Conservation (phyloP, 2,329 filamentous ascomycete genomes). For the Nigrospora sphaerica region DNA sequence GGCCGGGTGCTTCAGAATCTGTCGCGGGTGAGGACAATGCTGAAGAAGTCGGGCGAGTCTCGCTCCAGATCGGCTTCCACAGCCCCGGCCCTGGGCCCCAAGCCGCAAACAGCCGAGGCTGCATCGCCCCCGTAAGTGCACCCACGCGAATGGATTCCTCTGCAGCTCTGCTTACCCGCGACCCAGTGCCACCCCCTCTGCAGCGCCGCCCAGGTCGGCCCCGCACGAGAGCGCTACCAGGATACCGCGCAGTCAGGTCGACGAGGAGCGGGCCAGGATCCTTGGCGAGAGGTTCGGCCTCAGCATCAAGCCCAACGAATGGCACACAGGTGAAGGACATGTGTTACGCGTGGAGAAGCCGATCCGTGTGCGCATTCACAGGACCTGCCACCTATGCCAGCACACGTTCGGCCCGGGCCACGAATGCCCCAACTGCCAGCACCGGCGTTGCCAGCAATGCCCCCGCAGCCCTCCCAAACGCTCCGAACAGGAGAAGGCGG, state of each 20-base stretch:
- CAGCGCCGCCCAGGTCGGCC: background rate
- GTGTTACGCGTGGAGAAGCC: conserved; percentile 65
- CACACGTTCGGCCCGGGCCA: conserved; percentile 66
- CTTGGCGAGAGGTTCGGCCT: conserved; percentile 48
- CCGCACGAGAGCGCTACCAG: background rate
- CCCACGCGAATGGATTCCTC: no score
- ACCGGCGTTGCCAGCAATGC: conserved; percentile 75
- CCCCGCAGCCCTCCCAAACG: conserved; percentile 65
- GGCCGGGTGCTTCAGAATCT: conserved; percentile 34
- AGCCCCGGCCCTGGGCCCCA: no score
- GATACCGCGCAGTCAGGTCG: conserved; percentile 38
- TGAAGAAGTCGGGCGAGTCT: conserved; percentile 32
- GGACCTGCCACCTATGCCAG: conserved; percentile 75
- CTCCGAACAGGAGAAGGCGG: conserved; percentile 45
- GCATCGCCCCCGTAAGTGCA: no score
- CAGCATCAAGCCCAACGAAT: conserved; percentile 46
- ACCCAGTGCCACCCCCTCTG: background rate
- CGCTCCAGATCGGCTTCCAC: no score
- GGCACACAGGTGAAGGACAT: conserved; percentile 44
- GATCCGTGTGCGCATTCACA: conserved; percentile 70
- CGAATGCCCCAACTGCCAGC: conserved; percentile 69
- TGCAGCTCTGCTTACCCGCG: no score
- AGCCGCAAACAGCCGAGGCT: no score
- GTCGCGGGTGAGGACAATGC: conserved; percentile 39
- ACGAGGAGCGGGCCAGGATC: conserved; percentile 49